These are phyloP conservation scores for Trichocladium uniseriatum DNA, from an alignment of 495 filamentous ascomycete genomes.

Conservation along the genomic window DNA sequence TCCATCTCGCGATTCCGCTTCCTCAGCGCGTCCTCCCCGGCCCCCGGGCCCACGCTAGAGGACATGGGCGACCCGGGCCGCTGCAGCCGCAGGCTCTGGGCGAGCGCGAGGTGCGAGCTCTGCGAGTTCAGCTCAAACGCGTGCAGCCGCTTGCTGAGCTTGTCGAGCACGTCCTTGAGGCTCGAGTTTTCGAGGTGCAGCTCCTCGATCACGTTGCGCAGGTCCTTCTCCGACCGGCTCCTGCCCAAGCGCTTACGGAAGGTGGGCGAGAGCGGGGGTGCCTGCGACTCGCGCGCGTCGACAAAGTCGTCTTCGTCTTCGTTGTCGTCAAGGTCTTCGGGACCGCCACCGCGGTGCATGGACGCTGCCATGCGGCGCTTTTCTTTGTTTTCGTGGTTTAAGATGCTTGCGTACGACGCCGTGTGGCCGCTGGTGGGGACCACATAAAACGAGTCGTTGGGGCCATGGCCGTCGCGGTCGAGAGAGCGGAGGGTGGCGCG, in stretches of 20 bases:
- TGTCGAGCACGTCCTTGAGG: conserved; percentile 65
- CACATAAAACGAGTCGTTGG: conserved; percentile 84
- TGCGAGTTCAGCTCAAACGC: conserved; percentile 83
- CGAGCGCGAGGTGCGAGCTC: conserved; percentile 66
- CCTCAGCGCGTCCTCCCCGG: conserved; percentile 26
- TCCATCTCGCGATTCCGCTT: conserved; percentile 49
- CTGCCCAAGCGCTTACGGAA: conserved; percentile 23
- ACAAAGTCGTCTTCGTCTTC: conserved; percentile 66
- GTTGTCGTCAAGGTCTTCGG: conserved; percentile 32
- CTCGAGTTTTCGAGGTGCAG: conserved; percentile 71
- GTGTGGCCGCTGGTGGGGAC: conserved; percentile 86
- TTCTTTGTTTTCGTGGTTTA: conserved; percentile 62
- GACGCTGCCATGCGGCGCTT: conserved; percentile 41
- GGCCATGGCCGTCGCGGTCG: conserved; percentile 37
- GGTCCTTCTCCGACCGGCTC: conserved; percentile 26
- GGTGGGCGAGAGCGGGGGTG: conserved; percentile 16
- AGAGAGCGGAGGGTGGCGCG: conserved; percentile 66
- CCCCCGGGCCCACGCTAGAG: conserved; percentile 19
- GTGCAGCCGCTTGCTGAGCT: conserved; percentile 65
- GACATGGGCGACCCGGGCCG: conserved; percentile 36
- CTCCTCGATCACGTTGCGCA: conserved; percentile 63
- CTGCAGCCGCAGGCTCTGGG: conserved; percentile 67
- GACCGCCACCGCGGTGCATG: conserved; percentile 21
- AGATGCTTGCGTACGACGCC: conserved; percentile 78
- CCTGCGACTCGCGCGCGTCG: conserved; percentile 68